phyloP scores from a whole-genome alignment of 768 basidiomycete species.

The Xerocomellus dryophilus region DNA sequence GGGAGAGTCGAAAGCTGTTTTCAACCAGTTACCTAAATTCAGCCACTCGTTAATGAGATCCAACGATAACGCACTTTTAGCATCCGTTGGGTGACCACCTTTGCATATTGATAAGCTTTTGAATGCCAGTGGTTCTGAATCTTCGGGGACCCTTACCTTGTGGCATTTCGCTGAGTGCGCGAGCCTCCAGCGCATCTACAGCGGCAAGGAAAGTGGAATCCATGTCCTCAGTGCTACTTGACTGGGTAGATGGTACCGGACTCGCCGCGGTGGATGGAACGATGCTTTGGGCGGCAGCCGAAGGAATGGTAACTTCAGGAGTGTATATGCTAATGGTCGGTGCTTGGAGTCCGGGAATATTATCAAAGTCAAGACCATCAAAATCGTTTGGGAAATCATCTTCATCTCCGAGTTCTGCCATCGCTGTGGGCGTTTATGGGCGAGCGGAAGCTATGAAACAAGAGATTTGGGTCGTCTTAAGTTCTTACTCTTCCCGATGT shows the following conservation, averaged over 20 bases:
- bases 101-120: neutral
- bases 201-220: conserved; percentile 33
- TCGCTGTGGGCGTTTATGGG: conserved; percentile 7
- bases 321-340: neutral
- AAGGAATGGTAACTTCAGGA: conserved; percentile 1
- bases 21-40: neutral
- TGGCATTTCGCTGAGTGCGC: conserved; percentile 13
- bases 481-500: neutral
- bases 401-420: conserved; percentile 29
- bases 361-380: conserved; percentile 46
- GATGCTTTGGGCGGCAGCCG: neutral
- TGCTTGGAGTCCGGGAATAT: conserved; percentile 31
- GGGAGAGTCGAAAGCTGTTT: neutral
- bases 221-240: conserved; percentile 14
- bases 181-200: conserved; percentile 47
- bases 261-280: conserved; percentile 7
- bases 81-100: conserved; percentile 5
- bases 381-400: conserved; percentile 62
- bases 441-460: neutral
- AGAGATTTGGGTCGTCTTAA: neutral
- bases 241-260: conserved; percentile 6
- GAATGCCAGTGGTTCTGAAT: neutral
- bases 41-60: neutral
- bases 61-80: conserved; percentile 8
- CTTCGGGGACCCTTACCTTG: conserved; percentile 9